Conservation (phyloP, 208 protist species). For the Histomonas meleagridis region DNA sequence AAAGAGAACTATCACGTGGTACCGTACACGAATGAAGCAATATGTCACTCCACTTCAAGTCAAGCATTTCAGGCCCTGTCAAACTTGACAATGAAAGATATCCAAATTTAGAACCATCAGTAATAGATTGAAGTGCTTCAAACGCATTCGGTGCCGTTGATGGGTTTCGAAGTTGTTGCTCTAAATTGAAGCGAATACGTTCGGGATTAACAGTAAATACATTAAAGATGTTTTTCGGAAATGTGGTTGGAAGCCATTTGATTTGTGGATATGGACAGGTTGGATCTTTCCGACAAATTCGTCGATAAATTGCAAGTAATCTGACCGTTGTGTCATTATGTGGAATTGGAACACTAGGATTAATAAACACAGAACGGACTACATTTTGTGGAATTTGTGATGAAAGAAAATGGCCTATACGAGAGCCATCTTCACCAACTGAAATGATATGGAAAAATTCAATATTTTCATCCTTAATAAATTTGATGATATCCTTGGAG, state of each 20-base stretch:
- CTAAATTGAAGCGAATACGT: not conserved
- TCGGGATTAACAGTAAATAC: not conserved
- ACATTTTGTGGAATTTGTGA: not conserved
- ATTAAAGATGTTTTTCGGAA: not conserved
- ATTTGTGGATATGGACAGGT: not conserved
- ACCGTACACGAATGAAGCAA: not conserved
- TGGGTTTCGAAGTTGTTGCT: not conserved
- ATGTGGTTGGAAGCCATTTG: not conserved
- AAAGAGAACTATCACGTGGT: not conserved
- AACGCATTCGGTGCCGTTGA: not conserved
- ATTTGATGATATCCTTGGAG: not conserved
- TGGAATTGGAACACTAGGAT: not conserved
- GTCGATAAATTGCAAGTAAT: not conserved
- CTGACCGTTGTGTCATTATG: not conserved
- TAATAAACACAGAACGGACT: not conserved
- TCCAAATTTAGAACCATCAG: not conserved
- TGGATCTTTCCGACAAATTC: not conserved
- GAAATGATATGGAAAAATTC: not conserved
- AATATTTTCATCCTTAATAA: not conserved
- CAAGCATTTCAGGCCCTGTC: not conserved
- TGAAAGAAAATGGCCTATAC: not conserved
- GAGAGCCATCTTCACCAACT: not conserved
- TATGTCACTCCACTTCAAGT: not conserved
- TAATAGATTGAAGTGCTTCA: conserved; percentile 1
- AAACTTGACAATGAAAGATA: not conserved